Conservation (phyloP, 352 stramenopile genomes). For the Saprolegnia parasitica region DNA sequence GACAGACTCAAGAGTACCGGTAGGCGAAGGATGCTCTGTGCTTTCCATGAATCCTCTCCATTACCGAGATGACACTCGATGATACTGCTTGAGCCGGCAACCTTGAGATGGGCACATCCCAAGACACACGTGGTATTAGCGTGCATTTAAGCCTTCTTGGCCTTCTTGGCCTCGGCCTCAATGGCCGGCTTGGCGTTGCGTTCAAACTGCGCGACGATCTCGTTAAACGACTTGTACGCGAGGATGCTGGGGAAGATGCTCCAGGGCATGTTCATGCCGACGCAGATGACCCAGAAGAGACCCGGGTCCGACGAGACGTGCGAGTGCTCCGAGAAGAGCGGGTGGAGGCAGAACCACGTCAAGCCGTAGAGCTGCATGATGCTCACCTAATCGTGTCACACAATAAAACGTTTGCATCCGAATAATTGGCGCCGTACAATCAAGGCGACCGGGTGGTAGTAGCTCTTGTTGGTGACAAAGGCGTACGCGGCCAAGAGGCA, state of each 20-base stretch:
- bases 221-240: conserved; percentile 11
- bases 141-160: neutral
- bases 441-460: conserved; percentile 22
- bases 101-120: too few relatives aligned
- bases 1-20: too few relatives aligned
- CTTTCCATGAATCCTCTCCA: too few relatives aligned
- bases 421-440: neutral
- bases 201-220: conserved; percentile 4
- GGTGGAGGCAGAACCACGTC: conserved; percentile 25
- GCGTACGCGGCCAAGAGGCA: conserved; percentile 22
- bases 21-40: too few relatives aligned
- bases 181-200: neutral
- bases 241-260: conserved; percentile 18
- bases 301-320: conserved; percentile 17
- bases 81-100: too few relatives aligned
- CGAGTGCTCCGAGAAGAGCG: conserved; percentile 22
- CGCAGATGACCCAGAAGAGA: conserved; percentile 25
- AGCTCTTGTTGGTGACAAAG: conserved; percentile 20
- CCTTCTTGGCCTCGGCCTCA: neutral
- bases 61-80: too few relatives aligned
- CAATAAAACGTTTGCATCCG: neutral
- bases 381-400: conserved; percentile 6
- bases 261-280: conserved; percentile 20
- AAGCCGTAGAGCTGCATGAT: conserved; percentile 27
- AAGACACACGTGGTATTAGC: neutral